These are phyloP conservation scores for Drechslera avenae DNA, from an alignment of 2,329 filamentous ascomycete species.

Conservation along the genomic window DNA sequence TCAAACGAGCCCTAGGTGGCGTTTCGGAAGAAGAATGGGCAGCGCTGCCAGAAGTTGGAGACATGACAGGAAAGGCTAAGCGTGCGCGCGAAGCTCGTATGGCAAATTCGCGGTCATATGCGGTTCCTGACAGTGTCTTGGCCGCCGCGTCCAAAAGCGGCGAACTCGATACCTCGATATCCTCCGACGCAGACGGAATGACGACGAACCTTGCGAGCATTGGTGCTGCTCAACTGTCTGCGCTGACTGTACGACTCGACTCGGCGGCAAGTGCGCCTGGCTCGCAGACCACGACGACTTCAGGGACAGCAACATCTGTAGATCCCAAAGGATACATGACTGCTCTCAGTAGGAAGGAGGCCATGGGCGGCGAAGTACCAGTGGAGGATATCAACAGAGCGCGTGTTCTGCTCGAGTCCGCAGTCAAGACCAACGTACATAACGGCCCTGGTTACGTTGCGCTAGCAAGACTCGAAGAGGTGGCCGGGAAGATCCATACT, in stretches of 20 bases:
- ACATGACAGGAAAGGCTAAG: slow-evolving; percentile 92
- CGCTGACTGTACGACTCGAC: slow-evolving; percentile 90
- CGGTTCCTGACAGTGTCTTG: slow-evolving; percentile 93
- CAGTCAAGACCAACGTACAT: slow-evolving; percentile 94
- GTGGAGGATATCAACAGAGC: slow-evolving; percentile 96
- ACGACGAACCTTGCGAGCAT: slow-evolving; percentile 99
- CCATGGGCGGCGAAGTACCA: slow-evolving; percentile 73
- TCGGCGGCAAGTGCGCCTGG: slow-evolving; percentile 73
- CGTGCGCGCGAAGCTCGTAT: slow-evolving; percentile 83
- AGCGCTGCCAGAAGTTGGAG: slow-evolving; percentile 91
- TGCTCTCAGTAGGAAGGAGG: slow-evolving; percentile 79
- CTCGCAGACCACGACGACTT: slow-evolving; percentile 66
- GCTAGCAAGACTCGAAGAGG: slow-evolving; percentile 86
- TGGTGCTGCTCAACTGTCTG: slow-evolving; percentile 93
- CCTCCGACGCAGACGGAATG: slow-evolving; percentile 71
- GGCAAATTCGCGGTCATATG: slow-evolving; percentile 73
- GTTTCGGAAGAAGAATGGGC: slow-evolving; percentile 97
- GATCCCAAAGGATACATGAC: slow-evolving; percentile 97
- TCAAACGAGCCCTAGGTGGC: slow-evolving; percentile 86
- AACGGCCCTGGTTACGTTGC: slow-evolving; percentile 97
- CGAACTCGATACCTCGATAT: slow-evolving; percentile 87
- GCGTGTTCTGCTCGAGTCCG: slow-evolving; percentile 88
- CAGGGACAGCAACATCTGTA: slow-evolving; percentile 85
- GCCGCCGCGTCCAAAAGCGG: slow-evolving; percentile 80
- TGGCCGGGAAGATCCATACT: slow-evolving; percentile 88